A percentile compares a stretch with the other conserved stretches of the same genome.
Conservation (phyloP, 805 yeast species). For the Metschnikowia vanudenii region DNA sequence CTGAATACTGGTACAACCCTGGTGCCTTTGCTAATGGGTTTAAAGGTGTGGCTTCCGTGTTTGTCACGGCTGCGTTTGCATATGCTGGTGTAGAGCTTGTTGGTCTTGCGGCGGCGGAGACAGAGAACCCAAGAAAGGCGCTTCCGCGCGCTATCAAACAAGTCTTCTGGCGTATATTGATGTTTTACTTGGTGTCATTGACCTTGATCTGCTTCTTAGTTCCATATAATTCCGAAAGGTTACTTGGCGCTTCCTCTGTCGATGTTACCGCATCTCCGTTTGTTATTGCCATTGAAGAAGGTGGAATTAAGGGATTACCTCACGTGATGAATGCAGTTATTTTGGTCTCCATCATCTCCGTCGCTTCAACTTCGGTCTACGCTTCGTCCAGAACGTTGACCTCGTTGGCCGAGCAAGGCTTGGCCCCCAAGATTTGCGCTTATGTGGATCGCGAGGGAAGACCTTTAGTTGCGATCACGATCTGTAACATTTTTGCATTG, state of each 20-base stretch:
- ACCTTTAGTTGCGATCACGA: constrained; percentile 65
- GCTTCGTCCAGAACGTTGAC: constrained; percentile 59
- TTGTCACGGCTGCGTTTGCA: constrained; percentile 75
- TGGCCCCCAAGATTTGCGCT: constrained; percentile 58
- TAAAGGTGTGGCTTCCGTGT: constrained; percentile 70
- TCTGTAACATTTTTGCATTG: constrained; percentile 54
- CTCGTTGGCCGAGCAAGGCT: constrained; percentile 63
- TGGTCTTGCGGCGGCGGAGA: constrained; percentile 77
- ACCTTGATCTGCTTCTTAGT: constrained; percentile 63
- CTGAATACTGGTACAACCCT: constrained; percentile 57
- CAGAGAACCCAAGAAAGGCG: constrained; percentile 61
- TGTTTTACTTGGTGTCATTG: constrained; percentile 64
- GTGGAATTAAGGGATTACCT: constrained; percentile 65
- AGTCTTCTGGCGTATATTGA: constrained; percentile 76
- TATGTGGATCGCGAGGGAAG: constrained; percentile 78
- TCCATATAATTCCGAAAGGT: constrained; percentile 50
- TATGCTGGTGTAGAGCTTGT: constrained; percentile 74
- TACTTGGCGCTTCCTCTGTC: constrained; percentile 49
- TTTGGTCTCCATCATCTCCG: constrained; percentile 64
- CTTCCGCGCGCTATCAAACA: constrained; percentile 77
- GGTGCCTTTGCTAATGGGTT: constrained; percentile 69
- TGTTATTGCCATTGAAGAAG: constrained; percentile 65
- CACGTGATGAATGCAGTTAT: constrained; percentile 68
- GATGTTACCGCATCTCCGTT: constrained; percentile 74
- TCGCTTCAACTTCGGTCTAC: constrained; percentile 70